Base-by-base conservation (phyloP, 441 rosid genomes). In the Erodium moschatum region DNA sequence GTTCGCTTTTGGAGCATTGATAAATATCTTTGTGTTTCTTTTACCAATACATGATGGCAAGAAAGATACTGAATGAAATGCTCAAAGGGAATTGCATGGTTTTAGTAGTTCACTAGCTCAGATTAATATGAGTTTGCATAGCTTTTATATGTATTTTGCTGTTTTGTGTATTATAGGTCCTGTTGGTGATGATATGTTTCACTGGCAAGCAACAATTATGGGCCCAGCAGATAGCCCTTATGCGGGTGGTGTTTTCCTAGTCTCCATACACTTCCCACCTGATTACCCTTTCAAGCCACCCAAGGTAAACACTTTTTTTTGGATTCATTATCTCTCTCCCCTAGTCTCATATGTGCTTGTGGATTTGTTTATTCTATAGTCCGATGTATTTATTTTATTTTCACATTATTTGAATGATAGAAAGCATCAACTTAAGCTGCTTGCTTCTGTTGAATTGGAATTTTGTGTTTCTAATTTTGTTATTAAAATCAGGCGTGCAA, bases 171-270 rank as follows among this genome's bases (percentile, higher is more conserved):
- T 35, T 58, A 68, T 16, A 78, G 81, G 81, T 18, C 82, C 79
- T 29, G 77, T 61, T 62, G 77, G 69, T 20, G 73, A 71, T 64
- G 79, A 79, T 18, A 65, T 70, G 33, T 75, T 79, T 58, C 75
- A 79, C 63, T 78, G 81, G 81, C 81, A 75, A 75, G 81, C 81
- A 38, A 78, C 81, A 21, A 70, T 78, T 56, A 67, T 75, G 77
- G 82, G 82, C 6, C 82, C 82, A 27, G 64, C 69, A 16, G 82
- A 75, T 13, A 79, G 79, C 64, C 79, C 79, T 2, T 79, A 73
- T 71, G 68, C 75, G 12, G 82, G 82, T 9, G 82, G 82, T 68
- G 54, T 73, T 4, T 79, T 75, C 56, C 29, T 69, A 56, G 65
- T 75, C 0, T 16, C 73, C 3, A 75, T 79, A 58, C 82, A 73